phyloP scores from a whole-genome alignment of 2,329 filamentous ascomycete species.

The Penicillium concentricum region DNA sequence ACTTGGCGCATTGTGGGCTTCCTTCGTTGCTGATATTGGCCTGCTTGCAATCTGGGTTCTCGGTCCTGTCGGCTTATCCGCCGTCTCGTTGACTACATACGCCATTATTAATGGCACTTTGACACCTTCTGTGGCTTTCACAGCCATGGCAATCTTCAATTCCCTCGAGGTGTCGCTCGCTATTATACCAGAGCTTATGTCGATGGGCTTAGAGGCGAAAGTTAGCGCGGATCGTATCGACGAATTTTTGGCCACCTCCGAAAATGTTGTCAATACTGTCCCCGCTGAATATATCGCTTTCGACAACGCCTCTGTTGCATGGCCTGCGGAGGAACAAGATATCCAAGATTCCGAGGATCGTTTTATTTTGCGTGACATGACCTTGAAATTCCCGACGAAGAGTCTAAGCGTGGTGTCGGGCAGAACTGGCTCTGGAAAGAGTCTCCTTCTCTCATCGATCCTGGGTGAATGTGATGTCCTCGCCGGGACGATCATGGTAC shows the following conservation, averaged over 20 bases:
- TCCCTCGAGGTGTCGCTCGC: slow-evolving; percentile 70
- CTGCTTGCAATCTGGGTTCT: slow-evolving; percentile 69
- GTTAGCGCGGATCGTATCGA: slow-evolving; percentile 73
- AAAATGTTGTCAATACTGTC: slow-evolving; percentile 63
- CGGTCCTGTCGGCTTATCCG: slow-evolving; percentile 71
- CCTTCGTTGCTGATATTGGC: slow-evolving; percentile 63
- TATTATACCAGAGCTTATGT: slow-evolving; percentile 70
- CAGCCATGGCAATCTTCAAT: slow-evolving; percentile 69
- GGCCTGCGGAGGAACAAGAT: slow-evolving; percentile 62
- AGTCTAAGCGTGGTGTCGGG: slow-evolving; percentile 74
- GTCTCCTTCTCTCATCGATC: slow-evolving; percentile 69
- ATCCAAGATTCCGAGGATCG: slow-evolving; percentile 53
- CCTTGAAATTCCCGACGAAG: slow-evolving; percentile 64
- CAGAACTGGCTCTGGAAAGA: slow-evolving; percentile 76
- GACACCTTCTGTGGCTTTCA: slow-evolving; percentile 73
- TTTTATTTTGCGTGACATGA: slow-evolving; percentile 65
- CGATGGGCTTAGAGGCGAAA: slow-evolving; percentile 68
- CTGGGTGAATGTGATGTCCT: slow-evolving; percentile 73
- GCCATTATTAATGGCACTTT: slow-evolving; percentile 62
- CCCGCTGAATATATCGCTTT: slow-evolving; percentile 63
- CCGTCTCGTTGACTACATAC: slow-evolving; percentile 68
- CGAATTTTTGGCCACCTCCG: slow-evolving; percentile 65
- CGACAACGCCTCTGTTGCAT: slow-evolving; percentile 67
- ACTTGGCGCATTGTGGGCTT: slow-evolving; percentile 63
- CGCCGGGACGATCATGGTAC: slow-evolving; percentile 54